These are phyloP conservation scores for Anethum foeniculum DNA, from an alignment of 140 eudicot genomes.

Conservation along the genomic window DNA sequence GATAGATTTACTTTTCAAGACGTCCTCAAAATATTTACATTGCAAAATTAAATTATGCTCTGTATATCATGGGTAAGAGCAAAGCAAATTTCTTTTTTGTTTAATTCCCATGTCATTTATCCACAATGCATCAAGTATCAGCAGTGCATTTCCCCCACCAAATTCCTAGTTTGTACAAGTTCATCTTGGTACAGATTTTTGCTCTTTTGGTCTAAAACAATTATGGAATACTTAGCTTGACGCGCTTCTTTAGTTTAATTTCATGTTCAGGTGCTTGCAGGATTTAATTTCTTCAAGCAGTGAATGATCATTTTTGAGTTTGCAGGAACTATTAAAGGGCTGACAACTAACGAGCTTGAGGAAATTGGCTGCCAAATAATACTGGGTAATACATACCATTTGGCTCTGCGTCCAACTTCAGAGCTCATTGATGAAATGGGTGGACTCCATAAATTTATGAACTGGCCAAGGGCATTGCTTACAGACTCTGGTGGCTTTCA, in stretches of 20 bases:
- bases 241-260: neutral
- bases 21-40: neutral
- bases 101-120: neutral
- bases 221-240: neutral
- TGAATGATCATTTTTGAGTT: slow-evolving; percentile 8
- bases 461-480: slow-evolving; percentile 95
- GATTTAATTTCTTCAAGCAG: slow-evolving; percentile 1
- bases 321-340: slow-evolving; percentile 91
- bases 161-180: neutral
- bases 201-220: neutral
- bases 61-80: neutral
- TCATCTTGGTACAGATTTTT: neutral
- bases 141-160: too few relatives aligned
- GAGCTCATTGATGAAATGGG: slow-evolving; percentile 86
- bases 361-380: slow-evolving; percentile 96
- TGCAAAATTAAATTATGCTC: neutral
- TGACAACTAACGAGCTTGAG: slow-evolving; percentile 86
- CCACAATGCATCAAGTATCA: neutral
- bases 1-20: neutral
- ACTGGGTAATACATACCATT: slow-evolving; percentile 91
- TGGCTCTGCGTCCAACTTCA: slow-evolving; percentile 91
- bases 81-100: neutral
- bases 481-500: slow-evolving; percentile 99
- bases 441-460: slow-evolving; percentile 91
- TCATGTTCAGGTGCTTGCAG: neutral